A percentile compares a stretch with the other conserved stretches of the same genome.
These are phyloP conservation scores for Aspergillus neoniger DNA, from an alignment of 2,329 filamentous ascomycete genomes.

Conservation along the genomic window DNA sequence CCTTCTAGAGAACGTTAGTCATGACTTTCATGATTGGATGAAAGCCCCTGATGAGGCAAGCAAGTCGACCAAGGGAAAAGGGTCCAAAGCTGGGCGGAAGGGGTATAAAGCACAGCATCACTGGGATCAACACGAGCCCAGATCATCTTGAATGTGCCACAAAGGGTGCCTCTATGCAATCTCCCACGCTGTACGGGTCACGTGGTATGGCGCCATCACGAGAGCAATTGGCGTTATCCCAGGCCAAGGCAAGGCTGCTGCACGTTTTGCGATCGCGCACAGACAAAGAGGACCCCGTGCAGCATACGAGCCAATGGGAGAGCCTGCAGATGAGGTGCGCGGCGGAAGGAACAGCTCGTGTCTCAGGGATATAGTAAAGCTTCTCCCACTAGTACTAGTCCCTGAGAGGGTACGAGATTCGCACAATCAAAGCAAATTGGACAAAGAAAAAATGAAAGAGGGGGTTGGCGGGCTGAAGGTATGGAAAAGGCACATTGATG, in stretches of 20 bases:
- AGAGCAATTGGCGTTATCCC: conserved; percentile 26
- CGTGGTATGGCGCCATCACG: conserved; percentile 40
- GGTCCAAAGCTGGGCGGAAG: neutral
- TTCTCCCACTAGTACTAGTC: conserved; percentile 16
- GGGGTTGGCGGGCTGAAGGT: neutral
- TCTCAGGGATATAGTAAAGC: conserved; percentile 14
- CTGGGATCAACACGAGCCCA: neutral
- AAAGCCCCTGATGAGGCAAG: neutral
- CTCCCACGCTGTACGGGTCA: conserved; percentile 23
- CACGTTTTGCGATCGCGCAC: conserved; percentile 23
- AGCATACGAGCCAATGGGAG: conserved; percentile 18
- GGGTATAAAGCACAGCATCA: neutral
- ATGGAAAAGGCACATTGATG: neutral
- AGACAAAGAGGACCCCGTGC: conserved; percentile 11
- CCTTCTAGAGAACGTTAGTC: conserved; percentile 29
- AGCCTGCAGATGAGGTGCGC: conserved; percentile 17
- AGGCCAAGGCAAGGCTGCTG: conserved; percentile 16
- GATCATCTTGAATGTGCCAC: neutral
- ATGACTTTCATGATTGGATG: neutral
- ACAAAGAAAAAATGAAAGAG: neutral
- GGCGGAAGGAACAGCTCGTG: conserved; percentile 14
- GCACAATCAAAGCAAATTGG: neutral
- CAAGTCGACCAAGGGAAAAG: neutral
- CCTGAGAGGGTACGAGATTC: conserved; percentile 12
- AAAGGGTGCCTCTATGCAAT: neutral